A percentile compares a stretch with the other conserved stretches of the same genome.
Evolutionary conservation across 495 filamentous ascomycete genomes (phyloP).

Genomic region (Xylaria acuta): DNA sequence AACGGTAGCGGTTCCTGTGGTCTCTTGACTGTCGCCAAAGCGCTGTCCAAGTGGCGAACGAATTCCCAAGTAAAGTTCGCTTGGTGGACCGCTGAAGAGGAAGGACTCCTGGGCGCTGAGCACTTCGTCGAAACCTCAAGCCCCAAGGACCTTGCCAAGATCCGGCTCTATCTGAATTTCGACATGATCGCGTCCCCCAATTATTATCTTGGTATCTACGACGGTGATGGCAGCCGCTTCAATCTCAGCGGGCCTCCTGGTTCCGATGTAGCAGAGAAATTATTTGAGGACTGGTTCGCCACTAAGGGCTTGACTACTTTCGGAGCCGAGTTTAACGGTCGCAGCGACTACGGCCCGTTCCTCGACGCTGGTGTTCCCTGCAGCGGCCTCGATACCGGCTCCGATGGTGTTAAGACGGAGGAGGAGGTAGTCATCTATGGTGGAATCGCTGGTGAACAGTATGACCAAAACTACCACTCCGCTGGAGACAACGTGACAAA

Average conservation of each 20-base stretch:
- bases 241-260: constrained; percentile 67
- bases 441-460: constrained; percentile 62
- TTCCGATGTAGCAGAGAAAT: constrained; percentile 65
- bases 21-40: constrained; percentile 67
- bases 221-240: constrained; percentile 70
- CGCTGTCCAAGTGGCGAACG: constrained; percentile 62
- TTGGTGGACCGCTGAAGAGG: constrained; percentile 74
- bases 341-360: constrained; percentile 74
- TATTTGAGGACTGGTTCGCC: constrained; percentile 68
- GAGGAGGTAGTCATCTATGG: constrained; percentile 64
- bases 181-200: constrained; percentile 82
- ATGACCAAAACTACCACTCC: constrained; percentile 70
- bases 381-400: constrained; percentile 73
- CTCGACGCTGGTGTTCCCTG: constrained; percentile 66
- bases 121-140: constrained; percentile 59
- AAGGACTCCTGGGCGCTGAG: constrained; percentile 67
- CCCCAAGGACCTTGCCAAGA: constrained; percentile 54
- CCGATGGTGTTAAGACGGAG: constrained; percentile 69
- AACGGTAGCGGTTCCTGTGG: constrained; percentile 70
- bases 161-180: constrained; percentile 75
- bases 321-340: constrained; percentile 65
- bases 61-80: constrained; percentile 73
- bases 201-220: constrained; percentile 71
- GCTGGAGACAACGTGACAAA: constrained; percentile 65
- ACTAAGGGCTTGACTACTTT: constrained; percentile 48